Evolutionary conservation across 345 rosid genomes (phyloP).

Genomic region (Firmiana major): DNA sequence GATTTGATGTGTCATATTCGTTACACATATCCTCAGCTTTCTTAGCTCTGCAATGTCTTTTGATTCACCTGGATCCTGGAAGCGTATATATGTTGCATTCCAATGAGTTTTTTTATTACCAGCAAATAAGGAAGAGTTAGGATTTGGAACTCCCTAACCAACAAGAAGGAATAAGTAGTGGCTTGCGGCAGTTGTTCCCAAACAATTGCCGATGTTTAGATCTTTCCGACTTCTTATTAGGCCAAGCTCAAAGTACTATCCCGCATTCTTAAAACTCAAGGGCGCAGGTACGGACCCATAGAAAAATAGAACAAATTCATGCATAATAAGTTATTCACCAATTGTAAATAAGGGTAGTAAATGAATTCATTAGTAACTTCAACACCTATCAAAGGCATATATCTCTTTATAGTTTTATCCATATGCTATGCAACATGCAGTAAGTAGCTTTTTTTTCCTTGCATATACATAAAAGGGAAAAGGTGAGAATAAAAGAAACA

Average conservation of each 20-base stretch:
- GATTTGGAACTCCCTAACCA: too few species aligned
- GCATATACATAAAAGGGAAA: neutral
- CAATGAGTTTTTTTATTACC: neutral
- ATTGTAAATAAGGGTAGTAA: neutral
- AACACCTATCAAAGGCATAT: too few species aligned
- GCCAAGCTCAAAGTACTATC: neutral
- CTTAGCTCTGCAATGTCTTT: neutral
- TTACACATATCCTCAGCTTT: neutral
- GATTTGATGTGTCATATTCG: neutral
- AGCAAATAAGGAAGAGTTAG: neutral
- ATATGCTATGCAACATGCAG: neutral
- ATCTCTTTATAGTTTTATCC: neutral
- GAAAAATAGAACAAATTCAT: neutral
- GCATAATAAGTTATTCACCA: neutral
- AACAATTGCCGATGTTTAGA: too few species aligned
- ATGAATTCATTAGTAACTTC: neutral
- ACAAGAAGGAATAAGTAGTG: too few species aligned
- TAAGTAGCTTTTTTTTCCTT: neutral
- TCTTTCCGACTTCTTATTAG: too few species aligned
- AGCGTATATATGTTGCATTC: too few species aligned
- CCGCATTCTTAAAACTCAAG: neutral
- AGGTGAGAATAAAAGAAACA: neutral
- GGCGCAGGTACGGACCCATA: neutral
- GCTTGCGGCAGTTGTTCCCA: too few species aligned
- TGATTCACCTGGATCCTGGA: neutral